These are phyloP conservation scores for Neurospora cerealis DNA, from an alignment of 495 filamentous ascomycete species.

Conservation along the genomic window DNA sequence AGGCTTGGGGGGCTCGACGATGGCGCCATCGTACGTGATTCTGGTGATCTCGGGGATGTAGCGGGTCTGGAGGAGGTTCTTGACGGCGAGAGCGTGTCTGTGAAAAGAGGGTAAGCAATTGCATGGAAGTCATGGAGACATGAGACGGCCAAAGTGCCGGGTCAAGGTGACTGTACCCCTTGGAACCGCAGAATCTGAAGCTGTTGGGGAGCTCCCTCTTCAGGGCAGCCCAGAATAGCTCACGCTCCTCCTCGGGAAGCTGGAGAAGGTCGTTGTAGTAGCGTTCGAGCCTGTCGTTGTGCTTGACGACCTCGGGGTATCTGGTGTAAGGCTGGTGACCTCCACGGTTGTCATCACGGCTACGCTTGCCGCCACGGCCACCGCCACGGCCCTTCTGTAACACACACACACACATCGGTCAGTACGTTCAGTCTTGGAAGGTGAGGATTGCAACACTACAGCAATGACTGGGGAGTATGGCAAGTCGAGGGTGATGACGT, in stretches of 20 bases:
- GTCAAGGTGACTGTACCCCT: slow-evolving; percentile 44
- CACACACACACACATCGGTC: neutral
- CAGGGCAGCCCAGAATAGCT: slow-evolving; percentile 73
- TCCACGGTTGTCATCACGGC: neutral
- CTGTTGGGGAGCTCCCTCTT: slow-evolving; percentile 82
- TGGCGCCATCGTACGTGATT: slow-evolving; percentile 66
- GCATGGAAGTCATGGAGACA: neutral
- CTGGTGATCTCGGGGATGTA: slow-evolving; percentile 83
- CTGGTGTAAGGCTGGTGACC: slow-evolving; percentile 27
- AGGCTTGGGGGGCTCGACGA: slow-evolving; percentile 67
- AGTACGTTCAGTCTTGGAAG: neutral
- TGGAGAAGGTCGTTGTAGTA: slow-evolving; percentile 74
- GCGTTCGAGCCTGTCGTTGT: slow-evolving; percentile 67
- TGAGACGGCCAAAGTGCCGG: neutral
- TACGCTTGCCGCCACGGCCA: slow-evolving; percentile 6
- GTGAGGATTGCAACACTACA: neutral
- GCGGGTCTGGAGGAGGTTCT: slow-evolving; percentile 70
- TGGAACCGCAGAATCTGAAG: slow-evolving; percentile 91
- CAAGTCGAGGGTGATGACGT: neutral
- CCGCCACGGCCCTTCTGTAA: slow-evolving; percentile 7
- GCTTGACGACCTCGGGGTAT: slow-evolving; percentile 52
- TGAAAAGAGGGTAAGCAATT: slow-evolving; percentile 24
- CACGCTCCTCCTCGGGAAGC: slow-evolving; percentile 60
- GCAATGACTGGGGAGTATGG: neutral
- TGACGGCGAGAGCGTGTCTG: slow-evolving; percentile 72